phyloP scores from a whole-genome alignment of 768 basidiomycete species.

The Pleurotus giganteus region DNA sequence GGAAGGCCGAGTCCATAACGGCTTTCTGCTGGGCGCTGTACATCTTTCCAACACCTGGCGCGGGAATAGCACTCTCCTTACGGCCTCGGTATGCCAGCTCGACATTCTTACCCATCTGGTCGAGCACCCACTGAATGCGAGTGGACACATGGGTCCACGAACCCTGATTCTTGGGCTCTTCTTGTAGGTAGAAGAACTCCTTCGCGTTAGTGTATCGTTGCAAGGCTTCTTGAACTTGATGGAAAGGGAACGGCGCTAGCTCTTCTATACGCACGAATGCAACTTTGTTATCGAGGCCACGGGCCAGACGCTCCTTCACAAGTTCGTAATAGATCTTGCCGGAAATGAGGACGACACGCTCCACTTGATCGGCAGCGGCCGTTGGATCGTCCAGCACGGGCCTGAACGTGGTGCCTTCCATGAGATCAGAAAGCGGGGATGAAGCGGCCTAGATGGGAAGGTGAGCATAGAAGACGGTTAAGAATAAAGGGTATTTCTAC shows the following conservation, averaged over 20 bases:
- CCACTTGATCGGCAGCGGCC: conserved; percentile 33
- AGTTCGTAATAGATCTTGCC: conserved; percentile 93
- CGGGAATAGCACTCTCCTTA: conserved; percentile 70
- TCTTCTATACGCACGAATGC: conserved; percentile 83
- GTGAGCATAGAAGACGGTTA: background rate
- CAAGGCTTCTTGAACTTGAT: conserved; percentile 44
- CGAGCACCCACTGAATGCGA: conserved; percentile 54
- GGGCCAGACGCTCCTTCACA: conserved; percentile 59
- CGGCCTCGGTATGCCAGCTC: conserved; percentile 55
- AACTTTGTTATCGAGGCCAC: conserved; percentile 45
- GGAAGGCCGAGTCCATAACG: conserved; percentile 60
- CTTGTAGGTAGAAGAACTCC: conserved; percentile 72
- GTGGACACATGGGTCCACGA: conserved; percentile 65
- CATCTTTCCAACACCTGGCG: conserved; percentile 68
- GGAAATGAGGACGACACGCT: conserved; percentile 70
- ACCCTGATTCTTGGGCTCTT: conserved; percentile 89
- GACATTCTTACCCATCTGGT: conserved; percentile 25
- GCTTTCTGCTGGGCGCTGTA: conserved; percentile 65
- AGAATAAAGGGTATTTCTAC: conserved; percentile 41
- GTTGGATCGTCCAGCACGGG: conserved; percentile 62
- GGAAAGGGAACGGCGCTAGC: conserved; percentile 85
- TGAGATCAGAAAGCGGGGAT: conserved; percentile 62
- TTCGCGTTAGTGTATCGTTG: conserved; percentile 37
- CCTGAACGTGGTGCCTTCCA: conserved; percentile 57
- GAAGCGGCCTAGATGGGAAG: conserved; percentile 59